Base-by-base conservation (phyloP, 2,329 filamentous ascomycete genomes). In the Elsinoe batatas region DNA sequence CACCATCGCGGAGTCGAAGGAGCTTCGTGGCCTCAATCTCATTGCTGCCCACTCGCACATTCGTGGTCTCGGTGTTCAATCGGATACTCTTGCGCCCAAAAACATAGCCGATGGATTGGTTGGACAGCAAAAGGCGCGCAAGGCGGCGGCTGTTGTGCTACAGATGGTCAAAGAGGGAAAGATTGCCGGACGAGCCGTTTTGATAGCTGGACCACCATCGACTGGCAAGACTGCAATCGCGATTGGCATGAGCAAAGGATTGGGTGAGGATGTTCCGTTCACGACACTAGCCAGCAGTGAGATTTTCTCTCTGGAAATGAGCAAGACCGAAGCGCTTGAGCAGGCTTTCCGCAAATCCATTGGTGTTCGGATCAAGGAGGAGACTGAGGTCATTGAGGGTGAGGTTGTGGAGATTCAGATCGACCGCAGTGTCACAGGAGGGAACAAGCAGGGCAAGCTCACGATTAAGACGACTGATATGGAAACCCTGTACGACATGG, bases 391-490 rank as follows among this genome's bases (percentile, higher is more conserved):
- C 63, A 98, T 98, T 74, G 93, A 98, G 76, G 93, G 93, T 64
- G 93, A 98, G 72, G 93, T 98, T 0, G 91, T 98, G 20, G 91
- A 98, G 74, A 97, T 98, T 59, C 91, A 97, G 73, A 96, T 96
- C 57, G 93, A 98, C 72, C 83, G 93, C 63, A 96, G 91, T 65
- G 89, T 98, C 55, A 97, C 93, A 12, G 93, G 93, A 49, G 88
- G 87, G 63, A 94, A 93, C 67, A 98, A 97, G 78, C 91, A 96
- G 78, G 93, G 93, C 67, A 98, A 98, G 74, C 84, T 98, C 61
- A 98, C 93, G 17, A 95, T 98, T 76, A 98, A 98, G 76, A 98
- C 93, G 10, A 97, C 91, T 57, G 93, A 98, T 71, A 98, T 98
- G 93, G 93, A 98, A 74, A 95, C 93, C 11, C 88, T 98, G 62